phyloP scores from a whole-genome alignment of 1,139 yeast genomes.

The Protomyces macrosporus region DNA sequence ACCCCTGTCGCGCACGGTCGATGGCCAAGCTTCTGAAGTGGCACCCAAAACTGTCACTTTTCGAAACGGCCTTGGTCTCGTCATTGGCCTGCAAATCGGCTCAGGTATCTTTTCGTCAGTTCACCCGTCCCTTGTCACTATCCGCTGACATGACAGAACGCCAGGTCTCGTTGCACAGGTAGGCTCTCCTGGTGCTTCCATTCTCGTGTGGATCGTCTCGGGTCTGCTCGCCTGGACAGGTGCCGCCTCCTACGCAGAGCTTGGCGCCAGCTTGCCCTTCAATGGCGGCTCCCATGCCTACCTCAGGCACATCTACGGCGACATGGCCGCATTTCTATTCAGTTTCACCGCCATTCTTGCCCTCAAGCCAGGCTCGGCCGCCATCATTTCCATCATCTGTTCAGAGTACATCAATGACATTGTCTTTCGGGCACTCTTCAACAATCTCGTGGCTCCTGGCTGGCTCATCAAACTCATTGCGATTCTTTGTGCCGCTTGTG shows the following conservation, averaged over 20 bases:
- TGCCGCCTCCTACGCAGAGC: conserved; percentile 44
- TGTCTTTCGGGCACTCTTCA: conserved; percentile 12
- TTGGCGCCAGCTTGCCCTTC: conserved; percentile 43
- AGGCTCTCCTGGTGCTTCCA: conserved; percentile 42
- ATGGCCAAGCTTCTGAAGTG: conserved; percentile 34
- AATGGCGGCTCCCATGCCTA: conserved; percentile 46
- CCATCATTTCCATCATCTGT: conserved; percentile 43
- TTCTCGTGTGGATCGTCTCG: conserved; percentile 42
- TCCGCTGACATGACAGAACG: conserved; percentile 35
- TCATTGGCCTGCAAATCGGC: conserved; percentile 45
- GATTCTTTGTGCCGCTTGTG: conserved; percentile 31
- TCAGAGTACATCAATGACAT: conserved; percentile 41
- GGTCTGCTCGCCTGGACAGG: conserved; percentile 47
- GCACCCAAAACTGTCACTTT: conserved; percentile 39
- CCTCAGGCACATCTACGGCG: conserved; percentile 42
- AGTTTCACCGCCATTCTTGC: conserved; percentile 43
- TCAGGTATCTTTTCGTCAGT: conserved; percentile 41
- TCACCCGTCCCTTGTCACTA: background rate
- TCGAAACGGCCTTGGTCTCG: conserved; percentile 42
- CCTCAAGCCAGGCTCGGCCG: conserved; percentile 44
- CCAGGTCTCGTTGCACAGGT: conserved; percentile 43
- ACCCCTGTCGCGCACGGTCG: conserved; percentile 35
- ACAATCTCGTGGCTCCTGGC: conserved; percentile 1
- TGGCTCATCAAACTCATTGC: conserved; percentile 33
- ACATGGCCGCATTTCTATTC: conserved; percentile 41